Conservation (phyloP, 1,284 basidiomycete genomes). For the Termitomyces sp. region DNA sequence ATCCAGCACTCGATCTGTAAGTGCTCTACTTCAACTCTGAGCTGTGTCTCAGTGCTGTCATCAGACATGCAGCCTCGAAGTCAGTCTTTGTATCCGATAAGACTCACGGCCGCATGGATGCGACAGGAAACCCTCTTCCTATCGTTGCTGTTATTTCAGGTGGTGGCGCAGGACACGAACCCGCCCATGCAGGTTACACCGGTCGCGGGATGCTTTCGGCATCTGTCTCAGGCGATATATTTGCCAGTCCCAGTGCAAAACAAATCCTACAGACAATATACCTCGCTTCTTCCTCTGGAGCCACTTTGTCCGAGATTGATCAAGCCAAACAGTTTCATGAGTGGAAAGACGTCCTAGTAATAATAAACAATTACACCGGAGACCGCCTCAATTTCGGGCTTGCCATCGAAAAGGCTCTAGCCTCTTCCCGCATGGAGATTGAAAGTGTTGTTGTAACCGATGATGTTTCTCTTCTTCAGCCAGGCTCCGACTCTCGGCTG, state of each 20-base stretch:
- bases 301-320: slow-evolving; percentile 1
- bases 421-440: slow-evolving; percentile 33
- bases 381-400: slow-evolving; percentile 70
- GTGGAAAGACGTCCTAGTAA: slow-evolving; percentile 32
- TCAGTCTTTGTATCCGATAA: slow-evolving; percentile 33
- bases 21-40: slow-evolving; percentile 19
- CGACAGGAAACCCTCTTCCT: not conserved
- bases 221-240: slow-evolving; percentile 61
- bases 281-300: slow-evolving; percentile 32
- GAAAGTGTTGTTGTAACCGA: slow-evolving; percentile 61
- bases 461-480: slow-evolving; percentile 49
- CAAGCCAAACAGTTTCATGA: not conserved
- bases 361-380: slow-evolving; percentile 48
- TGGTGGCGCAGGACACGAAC: slow-evolving; percentile 69
- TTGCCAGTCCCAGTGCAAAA: slow-evolving; percentile 59
- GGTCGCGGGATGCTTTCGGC: slow-evolving; percentile 55
- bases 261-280: slow-evolving; percentile 52
- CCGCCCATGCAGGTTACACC: slow-evolving; percentile 57
- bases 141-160: slow-evolving; percentile 57
- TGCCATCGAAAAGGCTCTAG: slow-evolving; percentile 54
- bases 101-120: slow-evolving; percentile 15
- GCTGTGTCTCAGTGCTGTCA: not conserved
- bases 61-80: slow-evolving; percentile 33
- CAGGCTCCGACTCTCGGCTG: not conserved
- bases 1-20: slow-evolving; percentile 46